These are phyloP conservation scores for Curvularia eragrostidis DNA, from an alignment of 2,329 filamentous ascomycete species.

Conservation along the genomic window DNA sequence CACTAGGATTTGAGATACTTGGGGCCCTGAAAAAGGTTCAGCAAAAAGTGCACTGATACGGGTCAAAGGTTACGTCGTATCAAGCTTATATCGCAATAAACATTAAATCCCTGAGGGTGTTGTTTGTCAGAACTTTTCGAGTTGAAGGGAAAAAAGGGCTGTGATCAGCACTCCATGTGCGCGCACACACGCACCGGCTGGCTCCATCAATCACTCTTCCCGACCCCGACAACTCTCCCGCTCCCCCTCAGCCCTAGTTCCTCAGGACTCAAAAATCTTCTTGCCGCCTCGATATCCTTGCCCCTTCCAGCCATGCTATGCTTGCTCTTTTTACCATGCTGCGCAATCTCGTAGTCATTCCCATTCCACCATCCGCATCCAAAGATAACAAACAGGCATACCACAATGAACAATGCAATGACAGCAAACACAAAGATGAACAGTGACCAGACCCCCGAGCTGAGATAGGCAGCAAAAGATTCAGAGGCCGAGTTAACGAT, in stretches of 20 bases:
- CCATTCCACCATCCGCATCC: conserved; percentile 30
- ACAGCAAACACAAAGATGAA: conserved; percentile 32
- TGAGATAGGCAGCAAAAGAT: conserved; percentile 28
- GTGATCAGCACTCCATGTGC: not conserved
- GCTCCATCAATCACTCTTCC: conserved; percentile 41
- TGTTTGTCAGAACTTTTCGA: not conserved
- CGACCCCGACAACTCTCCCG: conserved; percentile 40
- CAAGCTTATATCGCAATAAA: not conserved
- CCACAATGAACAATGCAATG: conserved; percentile 33
- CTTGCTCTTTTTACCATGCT: conserved; percentile 33
- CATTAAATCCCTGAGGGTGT: not conserved
- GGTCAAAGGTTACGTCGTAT: not conserved
- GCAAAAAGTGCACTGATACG: not conserved
- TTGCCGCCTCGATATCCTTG: conserved; percentile 33
- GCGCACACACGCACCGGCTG: not conserved
- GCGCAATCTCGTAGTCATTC: conserved; percentile 41
- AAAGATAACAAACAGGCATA: conserved; percentile 38
- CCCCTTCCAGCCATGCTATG: conserved; percentile 18
- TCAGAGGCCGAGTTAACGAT: conserved; percentile 14
- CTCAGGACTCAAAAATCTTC: conserved; percentile 35
- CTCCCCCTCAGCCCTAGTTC: conserved; percentile 36
- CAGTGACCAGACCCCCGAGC: conserved; percentile 35
- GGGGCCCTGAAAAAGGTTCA: not conserved
- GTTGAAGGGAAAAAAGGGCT: not conserved
- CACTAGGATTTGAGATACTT: not conserved